phyloP scores from a whole-genome alignment of 441 rosid species.

The Brassica hybrid region DNA sequence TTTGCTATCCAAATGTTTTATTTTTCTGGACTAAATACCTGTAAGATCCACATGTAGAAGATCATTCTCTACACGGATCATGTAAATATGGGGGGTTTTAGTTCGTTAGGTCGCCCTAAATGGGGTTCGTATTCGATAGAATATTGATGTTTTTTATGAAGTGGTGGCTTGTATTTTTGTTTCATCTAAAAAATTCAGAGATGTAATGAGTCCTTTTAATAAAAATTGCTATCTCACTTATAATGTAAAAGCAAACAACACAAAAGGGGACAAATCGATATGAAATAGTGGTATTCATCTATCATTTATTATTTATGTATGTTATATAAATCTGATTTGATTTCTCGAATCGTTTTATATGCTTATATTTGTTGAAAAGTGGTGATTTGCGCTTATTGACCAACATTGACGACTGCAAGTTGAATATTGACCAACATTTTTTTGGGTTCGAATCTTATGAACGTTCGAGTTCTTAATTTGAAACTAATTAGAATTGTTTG shows the following conservation, averaged over 20 bases:
- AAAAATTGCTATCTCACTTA: not conserved
- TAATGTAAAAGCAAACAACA: not conserved
- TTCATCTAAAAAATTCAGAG: not conserved
- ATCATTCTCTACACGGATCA: conserved; percentile 36
- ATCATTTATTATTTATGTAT: not conserved
- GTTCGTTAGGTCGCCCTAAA: conserved; percentile 34
- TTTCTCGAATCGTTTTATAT: not conserved
- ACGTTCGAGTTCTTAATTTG: conserved; percentile 36
- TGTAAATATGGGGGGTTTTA: conserved; percentile 37
- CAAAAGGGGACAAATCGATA: not conserved
- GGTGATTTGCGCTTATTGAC: conserved; percentile 22
- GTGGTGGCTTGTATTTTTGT: conserved; percentile 24
- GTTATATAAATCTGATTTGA: not conserved
- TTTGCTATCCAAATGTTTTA: conserved; percentile 33
- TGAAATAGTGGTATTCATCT: not conserved
- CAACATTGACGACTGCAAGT: conserved; percentile 32
- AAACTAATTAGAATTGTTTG: conserved; percentile 37
- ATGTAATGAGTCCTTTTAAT: not conserved
- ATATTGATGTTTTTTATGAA: conserved; percentile 9
- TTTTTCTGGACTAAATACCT: conserved; percentile 38
- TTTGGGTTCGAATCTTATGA: conserved; percentile 21
- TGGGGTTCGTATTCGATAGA: conserved; percentile 20
- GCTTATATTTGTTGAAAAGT: conserved; percentile 14
- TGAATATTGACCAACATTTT: conserved; percentile 16
- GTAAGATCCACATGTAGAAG: conserved; percentile 29